Conservation (phyloP, 108 stramenopile genomes). For the Chaetoceros muelleri region DNA sequence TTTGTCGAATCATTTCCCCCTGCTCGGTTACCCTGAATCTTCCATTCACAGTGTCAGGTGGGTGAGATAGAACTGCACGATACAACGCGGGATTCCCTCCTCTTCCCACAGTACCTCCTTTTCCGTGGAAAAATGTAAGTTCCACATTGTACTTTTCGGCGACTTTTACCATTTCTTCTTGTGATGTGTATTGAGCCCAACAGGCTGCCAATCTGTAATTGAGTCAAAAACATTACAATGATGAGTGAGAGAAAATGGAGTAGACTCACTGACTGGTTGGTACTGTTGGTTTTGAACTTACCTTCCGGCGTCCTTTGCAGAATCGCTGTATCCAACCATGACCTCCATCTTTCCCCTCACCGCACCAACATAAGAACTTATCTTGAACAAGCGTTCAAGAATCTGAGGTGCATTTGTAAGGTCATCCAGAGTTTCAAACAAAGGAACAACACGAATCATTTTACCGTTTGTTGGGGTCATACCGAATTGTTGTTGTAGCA, state of each 20-base stretch:
- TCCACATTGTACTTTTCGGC: slow-evolving; percentile 71
- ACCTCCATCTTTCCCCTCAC: slow-evolving; percentile 89
- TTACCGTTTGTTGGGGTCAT: slow-evolving; percentile 62
- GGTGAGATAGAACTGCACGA: slow-evolving; percentile 84
- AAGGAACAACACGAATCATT: slow-evolving; percentile 91
- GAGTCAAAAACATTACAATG: not conserved
- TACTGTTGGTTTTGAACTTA: not conserved
- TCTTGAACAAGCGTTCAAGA: slow-evolving; percentile 60
- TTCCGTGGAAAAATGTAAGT: slow-evolving; percentile 94
- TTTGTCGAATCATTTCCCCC: slow-evolving; percentile 98
- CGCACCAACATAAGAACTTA: slow-evolving; percentile 69
- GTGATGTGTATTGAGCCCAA: slow-evolving; percentile 92
- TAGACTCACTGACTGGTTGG: no score
- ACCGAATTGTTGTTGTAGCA: slow-evolving; percentile 90
- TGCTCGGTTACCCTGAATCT: slow-evolving; percentile 97
- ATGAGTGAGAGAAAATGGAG: no score
- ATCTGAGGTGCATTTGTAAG: slow-evolving; percentile 62
- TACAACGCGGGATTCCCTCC: slow-evolving; percentile 87
- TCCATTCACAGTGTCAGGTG: slow-evolving; percentile 94
- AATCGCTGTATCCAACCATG: slow-evolving; percentile 97
- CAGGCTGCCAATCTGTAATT: slow-evolving; percentile 69
- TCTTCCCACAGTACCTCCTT: slow-evolving; percentile 95
- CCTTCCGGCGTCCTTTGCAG: slow-evolving; percentile 93
- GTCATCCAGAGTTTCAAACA: slow-evolving; percentile 95
- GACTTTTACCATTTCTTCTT: slow-evolving; percentile 79